Conservation (phyloP, 768 basidiomycete genomes). For the Calocera viscosa region DNA sequence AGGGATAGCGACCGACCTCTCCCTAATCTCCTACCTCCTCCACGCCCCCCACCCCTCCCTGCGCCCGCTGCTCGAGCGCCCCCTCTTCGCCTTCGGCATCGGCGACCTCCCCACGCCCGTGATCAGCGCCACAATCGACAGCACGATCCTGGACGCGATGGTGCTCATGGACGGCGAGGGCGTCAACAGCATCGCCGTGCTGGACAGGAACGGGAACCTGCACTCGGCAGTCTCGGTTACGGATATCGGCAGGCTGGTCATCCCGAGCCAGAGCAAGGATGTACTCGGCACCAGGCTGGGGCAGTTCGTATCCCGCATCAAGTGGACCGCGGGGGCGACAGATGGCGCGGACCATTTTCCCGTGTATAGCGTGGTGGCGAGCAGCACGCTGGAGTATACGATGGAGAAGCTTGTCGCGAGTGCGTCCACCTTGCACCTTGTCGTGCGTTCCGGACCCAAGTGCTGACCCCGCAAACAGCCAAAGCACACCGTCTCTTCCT, state of each 20-base stretch:
- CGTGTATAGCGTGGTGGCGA: slow-evolving; percentile 66
- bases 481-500: slow-evolving; percentile 71
- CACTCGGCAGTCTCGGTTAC: slow-evolving; percentile 72
- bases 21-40: slow-evolving; percentile 1
- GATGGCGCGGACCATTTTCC: slow-evolving; percentile 60
- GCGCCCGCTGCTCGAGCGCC: neutral
- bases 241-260: slow-evolving; percentile 68
- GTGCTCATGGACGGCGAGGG: slow-evolving; percentile 74
- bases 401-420: slow-evolving; percentile 75
- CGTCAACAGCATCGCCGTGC: slow-evolving; percentile 68
- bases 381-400: slow-evolving; percentile 51
- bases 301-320: slow-evolving; percentile 59
- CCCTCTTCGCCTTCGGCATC: neutral
- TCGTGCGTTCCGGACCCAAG: neutral
- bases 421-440: slow-evolving; percentile 29
- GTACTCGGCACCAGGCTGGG: slow-evolving; percentile 56
- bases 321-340: slow-evolving; percentile 48
- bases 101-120: slow-evolving; percentile 31
- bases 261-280: slow-evolving; percentile 67
- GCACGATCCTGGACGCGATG: slow-evolving; percentile 68
- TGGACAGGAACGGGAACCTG: slow-evolving; percentile 50
- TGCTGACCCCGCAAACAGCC: slow-evolving; percentile 34
- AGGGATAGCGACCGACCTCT: slow-evolving; percentile 17
- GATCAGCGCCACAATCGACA: slow-evolving; percentile 46
- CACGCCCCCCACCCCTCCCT: slow-evolving; percentile 8